Evolutionary conservation across 1,284 basidiomycete genomes (phyloP).

Genomic region (Mycena citricolor): DNA sequence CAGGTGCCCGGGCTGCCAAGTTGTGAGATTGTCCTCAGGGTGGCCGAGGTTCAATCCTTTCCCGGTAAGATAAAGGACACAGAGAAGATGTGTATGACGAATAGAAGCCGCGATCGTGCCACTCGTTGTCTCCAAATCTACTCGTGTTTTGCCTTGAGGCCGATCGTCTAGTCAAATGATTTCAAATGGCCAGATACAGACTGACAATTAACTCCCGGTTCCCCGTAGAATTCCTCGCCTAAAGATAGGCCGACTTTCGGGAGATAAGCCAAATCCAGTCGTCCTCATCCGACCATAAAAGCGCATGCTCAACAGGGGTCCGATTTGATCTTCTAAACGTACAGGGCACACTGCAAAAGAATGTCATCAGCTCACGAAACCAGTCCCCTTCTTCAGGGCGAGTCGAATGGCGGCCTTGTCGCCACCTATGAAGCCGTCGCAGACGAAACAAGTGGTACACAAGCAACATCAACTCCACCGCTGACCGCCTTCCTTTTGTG

Average conservation of each 20-base stretch:
- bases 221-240: too few relatives aligned
- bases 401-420: slow-evolving; percentile 1
- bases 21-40: too few relatives aligned
- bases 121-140: slow-evolving; percentile 18
- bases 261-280: too few relatives aligned
- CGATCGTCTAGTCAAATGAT: slow-evolving; percentile 25
- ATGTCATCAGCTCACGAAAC: slow-evolving; percentile 26
- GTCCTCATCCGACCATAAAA: too few relatives aligned
- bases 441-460: slow-evolving; percentile 16
- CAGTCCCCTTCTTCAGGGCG: slow-evolving; percentile 28
- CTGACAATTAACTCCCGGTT: too few relatives aligned
- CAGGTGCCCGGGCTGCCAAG: too few relatives aligned
- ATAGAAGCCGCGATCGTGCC: slow-evolving; percentile 10
- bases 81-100: too few relatives aligned
- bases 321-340: too few relatives aligned
- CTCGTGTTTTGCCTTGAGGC: slow-evolving; percentile 45
- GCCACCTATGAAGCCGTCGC: slow-evolving; percentile 9
- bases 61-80: too few relatives aligned
- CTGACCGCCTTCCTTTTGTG: slow-evolving; percentile 39
- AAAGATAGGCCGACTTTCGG: slow-evolving; percentile 2
- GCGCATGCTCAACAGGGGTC: too few relatives aligned
- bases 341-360: slow-evolving; percentile 10
- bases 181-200: slow-evolving; percentile 10
- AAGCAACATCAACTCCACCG: slow-evolving; percentile 24
- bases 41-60: too few relatives aligned